phyloP scores from a whole-genome alignment of 2,329 filamentous ascomycete genomes.

The Pseudogymnoascus sp. region DNA sequence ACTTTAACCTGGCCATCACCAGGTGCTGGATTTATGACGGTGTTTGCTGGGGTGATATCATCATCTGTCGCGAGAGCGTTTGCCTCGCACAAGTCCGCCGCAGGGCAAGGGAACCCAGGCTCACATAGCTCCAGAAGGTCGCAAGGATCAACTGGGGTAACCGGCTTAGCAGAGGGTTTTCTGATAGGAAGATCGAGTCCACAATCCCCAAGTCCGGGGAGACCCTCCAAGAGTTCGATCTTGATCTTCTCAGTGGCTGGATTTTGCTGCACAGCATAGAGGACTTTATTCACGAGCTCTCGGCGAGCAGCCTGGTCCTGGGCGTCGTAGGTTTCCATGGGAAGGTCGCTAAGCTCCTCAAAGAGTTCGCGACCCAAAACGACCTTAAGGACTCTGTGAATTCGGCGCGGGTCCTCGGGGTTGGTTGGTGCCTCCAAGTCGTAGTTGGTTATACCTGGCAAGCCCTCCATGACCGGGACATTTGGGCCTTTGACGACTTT shows the following conservation, averaged over 20 bases:
- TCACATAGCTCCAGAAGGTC: background rate
- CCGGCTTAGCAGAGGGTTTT: background rate
- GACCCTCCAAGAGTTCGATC: background rate
- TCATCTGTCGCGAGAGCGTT: background rate
- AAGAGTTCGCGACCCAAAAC: background rate
- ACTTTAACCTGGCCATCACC: background rate
- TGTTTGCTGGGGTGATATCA: background rate
- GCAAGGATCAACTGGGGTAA: background rate
- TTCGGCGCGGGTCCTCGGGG: background rate
- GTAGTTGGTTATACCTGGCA: background rate
- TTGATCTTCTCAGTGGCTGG: constrained; percentile 1
- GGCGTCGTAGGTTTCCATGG: background rate
- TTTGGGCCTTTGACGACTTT: background rate
- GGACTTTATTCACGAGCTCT: background rate
- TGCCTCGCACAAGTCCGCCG: background rate
- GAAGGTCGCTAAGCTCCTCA: background rate
- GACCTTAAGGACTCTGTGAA: background rate
- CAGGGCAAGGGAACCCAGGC: background rate
- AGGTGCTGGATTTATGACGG: background rate
- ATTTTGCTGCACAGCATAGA: background rate
- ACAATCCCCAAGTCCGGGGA: background rate
- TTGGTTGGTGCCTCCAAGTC: background rate
- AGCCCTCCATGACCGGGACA: background rate
- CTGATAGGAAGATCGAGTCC: background rate
- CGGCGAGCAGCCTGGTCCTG: background rate